A percentile compares a stretch with the other conserved stretches of the same genome.
Conservation (phyloP, 2,329 filamentous ascomycete genomes). For the Hypoxylon sp. region DNA sequence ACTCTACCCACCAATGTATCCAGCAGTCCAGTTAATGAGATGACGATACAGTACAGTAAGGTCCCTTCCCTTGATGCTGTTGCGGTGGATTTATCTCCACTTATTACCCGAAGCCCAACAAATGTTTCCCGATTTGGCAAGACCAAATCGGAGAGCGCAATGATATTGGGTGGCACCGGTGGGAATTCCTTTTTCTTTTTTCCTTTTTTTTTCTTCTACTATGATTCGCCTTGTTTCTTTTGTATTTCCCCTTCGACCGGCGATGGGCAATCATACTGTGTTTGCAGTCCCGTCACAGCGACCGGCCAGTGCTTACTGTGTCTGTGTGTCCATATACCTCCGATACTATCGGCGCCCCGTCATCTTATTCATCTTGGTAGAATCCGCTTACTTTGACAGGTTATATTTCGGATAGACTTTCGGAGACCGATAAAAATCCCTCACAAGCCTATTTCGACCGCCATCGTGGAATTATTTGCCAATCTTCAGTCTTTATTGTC, state of each 20-base stretch:
- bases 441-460: slow-evolving; percentile 13
- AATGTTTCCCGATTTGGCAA: slow-evolving; percentile 38
- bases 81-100: slow-evolving; percentile 31
- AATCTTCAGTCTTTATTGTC: not conserved
- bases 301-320: slow-evolving; percentile 40
- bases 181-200: slow-evolving; percentile 24
- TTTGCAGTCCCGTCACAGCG: slow-evolving; percentile 3
- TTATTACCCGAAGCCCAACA: slow-evolving; percentile 42
- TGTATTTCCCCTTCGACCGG: slow-evolving; percentile 31
- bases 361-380: slow-evolving; percentile 33
- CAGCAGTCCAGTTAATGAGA: not conserved
- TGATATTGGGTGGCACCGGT: slow-evolving; percentile 30
- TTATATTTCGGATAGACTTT: slow-evolving; percentile 26
- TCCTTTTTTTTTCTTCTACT: slow-evolving; percentile 15
- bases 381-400: slow-evolving; percentile 38
- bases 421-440: slow-evolving; percentile 27
- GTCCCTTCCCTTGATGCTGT: slow-evolving; percentile 14
- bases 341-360: slow-evolving; percentile 31
- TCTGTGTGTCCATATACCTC: slow-evolving; percentile 33
- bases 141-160: slow-evolving; percentile 15
- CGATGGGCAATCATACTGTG: not conserved
- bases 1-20: slow-evolving; percentile 4
- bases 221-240: not conserved
- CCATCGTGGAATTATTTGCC: not conserved
- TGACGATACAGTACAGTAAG: slow-evolving; percentile 23